Conservation (phyloP, 352 stramenopile species). For the Albugo candida region DNA sequence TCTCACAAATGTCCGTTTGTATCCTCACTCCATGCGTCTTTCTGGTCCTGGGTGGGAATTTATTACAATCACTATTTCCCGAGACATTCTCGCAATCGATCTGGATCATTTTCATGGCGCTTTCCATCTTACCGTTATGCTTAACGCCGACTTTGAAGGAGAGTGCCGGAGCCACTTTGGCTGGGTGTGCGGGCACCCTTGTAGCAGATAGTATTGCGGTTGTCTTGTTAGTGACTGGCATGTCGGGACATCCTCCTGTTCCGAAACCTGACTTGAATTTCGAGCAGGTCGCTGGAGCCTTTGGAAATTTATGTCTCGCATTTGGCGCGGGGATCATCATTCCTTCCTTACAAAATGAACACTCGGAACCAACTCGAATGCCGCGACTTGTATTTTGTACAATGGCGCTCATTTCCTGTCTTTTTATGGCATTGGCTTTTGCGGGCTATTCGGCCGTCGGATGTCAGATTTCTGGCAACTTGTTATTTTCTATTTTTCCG, state of each 20-base stretch:
- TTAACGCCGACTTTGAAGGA: conserved; percentile 10
- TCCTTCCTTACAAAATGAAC: conserved; percentile 5
- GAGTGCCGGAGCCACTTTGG: conserved; percentile 1
- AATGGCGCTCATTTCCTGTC: conserved; percentile 7
- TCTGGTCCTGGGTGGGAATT: conserved; percentile 6
- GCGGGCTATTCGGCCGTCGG: conserved; percentile 27
- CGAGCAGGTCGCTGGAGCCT: conserved; percentile 2
- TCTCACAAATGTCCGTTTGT: conserved; percentile 4
- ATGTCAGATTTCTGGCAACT: conserved; percentile 59
- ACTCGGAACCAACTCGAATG: conserved; percentile 5
- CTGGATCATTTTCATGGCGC: conserved; percentile 10
- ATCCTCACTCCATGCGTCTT: conserved; percentile 5
- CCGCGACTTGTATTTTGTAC: conserved; percentile 3
- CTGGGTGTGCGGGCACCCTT: conserved; percentile 4
- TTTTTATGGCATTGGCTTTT: conserved; percentile 8
- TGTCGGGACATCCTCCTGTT: conserved; percentile 1
- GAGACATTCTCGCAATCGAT: conserved; percentile 3
- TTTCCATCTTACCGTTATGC: conserved; percentile 7
- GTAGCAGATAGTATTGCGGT: conserved; percentile 6
- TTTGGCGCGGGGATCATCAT: conserved; percentile 8
- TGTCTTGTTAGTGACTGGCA: conserved; percentile 1
- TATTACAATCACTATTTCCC: conserved; percentile 5
- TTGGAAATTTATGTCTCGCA: conserved; percentile 7
- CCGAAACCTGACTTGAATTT: conserved; percentile 4
- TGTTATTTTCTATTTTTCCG: conserved; percentile 4